Evolutionary conservation across 106 monocot species (phyloP), one percentile per base, ranked within the genome.

Genomic region (Apostasia shenzhenica): DNA sequence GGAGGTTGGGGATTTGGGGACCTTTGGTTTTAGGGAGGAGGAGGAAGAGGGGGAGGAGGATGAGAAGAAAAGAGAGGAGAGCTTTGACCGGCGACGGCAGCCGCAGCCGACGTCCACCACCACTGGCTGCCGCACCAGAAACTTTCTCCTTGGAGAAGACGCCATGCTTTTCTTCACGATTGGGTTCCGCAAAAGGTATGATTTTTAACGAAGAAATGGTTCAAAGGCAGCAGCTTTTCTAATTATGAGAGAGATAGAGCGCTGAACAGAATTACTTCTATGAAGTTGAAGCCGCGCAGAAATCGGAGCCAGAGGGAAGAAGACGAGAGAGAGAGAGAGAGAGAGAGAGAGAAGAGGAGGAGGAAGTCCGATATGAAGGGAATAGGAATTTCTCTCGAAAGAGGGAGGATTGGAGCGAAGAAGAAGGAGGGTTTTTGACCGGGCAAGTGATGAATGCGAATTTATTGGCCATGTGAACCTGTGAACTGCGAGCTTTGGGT

Each of bases 61-160:
- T 4, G 48, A 5, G 8, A 41, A 59, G 79, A 77, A 82, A 42
- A 74, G 37, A 55, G 66, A 70, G 8, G 57, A 61, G 38, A 77
- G 61, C 73, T 74, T 77, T 9, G 73, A 43, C 12, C 75, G 40
- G 40, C 26, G 26, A n/a, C 83, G 64, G 63, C 76, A 75, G 71
- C 73, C 59, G 60, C 83, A 79, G 64, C 75, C 76, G 43, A 72
- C 43, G 63, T 62, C 72, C 5, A 79, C 79, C 39, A 76, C 76
- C 48, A 69, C 79, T 4, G 78, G 71, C 45, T 75, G 75, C 41
- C 14, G 47, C 48, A 65, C n/a, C 55, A 56, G 3, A 8, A 40
- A 39, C 41, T 41, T 59, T 59, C 59, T 59, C 41, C 3, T 6
- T 2, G 41, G 40, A 41, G 59, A 59, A 39, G 37, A 1, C 59